phyloP scores from a whole-genome alignment of 2,329 filamentous ascomycete species.

The Tricladium varicosporioides region DNA sequence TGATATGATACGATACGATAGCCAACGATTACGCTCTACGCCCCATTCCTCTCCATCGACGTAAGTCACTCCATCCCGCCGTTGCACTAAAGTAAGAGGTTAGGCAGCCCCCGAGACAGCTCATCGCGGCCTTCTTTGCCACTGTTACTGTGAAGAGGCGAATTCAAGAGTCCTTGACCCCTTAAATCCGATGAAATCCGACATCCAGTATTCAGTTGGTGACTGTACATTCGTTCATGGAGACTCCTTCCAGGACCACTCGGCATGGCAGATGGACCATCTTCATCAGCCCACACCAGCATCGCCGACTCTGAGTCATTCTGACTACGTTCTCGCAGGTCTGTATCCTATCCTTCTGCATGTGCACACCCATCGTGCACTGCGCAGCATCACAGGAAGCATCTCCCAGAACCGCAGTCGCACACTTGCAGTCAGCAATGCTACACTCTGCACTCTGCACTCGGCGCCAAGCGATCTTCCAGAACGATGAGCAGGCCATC shows the following conservation, averaged over 20 bases:
- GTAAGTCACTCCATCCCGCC: neutral
- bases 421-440: neutral
- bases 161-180: neutral
- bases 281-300: too few relatives aligned
- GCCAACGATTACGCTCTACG: too few relatives aligned
- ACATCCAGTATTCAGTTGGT: neutral
- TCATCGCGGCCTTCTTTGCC: neutral
- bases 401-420: neutral
- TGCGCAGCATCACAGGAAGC: neutral
- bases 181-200: constrained; percentile 1
- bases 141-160: neutral
- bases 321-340: neutral
- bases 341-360: neutral
- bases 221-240: neutral
- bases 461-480: neutral
- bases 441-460: neutral
- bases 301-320: neutral
- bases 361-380: neutral
- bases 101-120: neutral
- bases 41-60: neutral
- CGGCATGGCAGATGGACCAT: neutral
- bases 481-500: neutral
- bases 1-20: neutral
- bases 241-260: neutral
- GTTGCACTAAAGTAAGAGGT: constrained; percentile 1